Evolutionary conservation across 371 early-diverging fungal species (phyloP), one percentile per base, ranked within the genome.

Genomic region (Scutellospora calospora): DNA sequence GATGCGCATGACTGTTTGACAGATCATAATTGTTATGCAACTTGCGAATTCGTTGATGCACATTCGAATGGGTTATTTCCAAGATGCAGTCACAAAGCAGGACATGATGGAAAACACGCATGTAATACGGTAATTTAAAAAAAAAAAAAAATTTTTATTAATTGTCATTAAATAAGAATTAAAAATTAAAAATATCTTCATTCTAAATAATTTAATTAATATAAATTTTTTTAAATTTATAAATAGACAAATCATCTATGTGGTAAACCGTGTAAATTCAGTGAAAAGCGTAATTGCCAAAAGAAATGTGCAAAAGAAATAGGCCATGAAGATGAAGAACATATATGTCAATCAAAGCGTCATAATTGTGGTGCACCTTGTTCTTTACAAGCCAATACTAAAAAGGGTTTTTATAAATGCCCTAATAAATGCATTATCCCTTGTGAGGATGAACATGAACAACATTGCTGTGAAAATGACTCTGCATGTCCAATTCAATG

Each of bases 401-500:
- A 59, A 41, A 71, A 55, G 25, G 71, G 80, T 5, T 55, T 57
- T 41, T 79, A 69, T 55, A 45, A 29, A 41, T 79, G 80, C 51
- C 77, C 31, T 20, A 77, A 77, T n/a, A 62, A 49, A 41, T 77
- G 77, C 29, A 62, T 77, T 29, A 60, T 45, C 22, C 54, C 73
- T 11, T 72, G 52, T 54, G 73, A 72, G n/a, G 52, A 52, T 31
- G 20, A 54, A 33, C 73, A 72, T 52, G 54, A 54, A 29, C 11
- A 6, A n/a, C 73, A 72, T 45, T 51, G 63, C 14, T 79, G 80
- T 59, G 80, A 79, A 59, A 69, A 68, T 20, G 55, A 69, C 4
- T 18, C 20, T 31, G 76, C 38, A 52, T 79, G 80, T 29, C 80
- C 80, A 25, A 68, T 79, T 41, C 71, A 57, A 38, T 79, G 80